Evolutionary conservation across 352 stramenopile species (phyloP).

Genomic region (Phytophthora hybrid): DNA sequence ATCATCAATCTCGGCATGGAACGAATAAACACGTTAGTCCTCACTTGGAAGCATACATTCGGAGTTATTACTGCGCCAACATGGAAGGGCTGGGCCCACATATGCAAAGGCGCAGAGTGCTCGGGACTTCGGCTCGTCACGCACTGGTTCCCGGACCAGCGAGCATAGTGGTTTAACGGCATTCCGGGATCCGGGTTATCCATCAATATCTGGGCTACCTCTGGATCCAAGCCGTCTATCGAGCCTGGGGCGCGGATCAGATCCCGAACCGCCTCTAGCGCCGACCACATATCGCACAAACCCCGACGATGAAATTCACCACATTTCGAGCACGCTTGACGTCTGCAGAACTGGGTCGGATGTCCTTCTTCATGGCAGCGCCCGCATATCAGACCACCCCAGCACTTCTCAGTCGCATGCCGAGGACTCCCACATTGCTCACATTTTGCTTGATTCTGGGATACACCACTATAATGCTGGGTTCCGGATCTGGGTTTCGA

Average conservation of each 20-base stretch:
- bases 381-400: background rate
- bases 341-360: constrained; percentile 5
- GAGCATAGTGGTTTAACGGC: constrained; percentile 25
- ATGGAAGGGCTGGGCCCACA: constrained; percentile 14
- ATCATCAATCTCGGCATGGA: background rate
- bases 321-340: constrained; percentile 4
- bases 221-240: background rate
- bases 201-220: background rate
- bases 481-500: background rate
- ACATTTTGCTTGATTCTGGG: background rate
- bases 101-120: constrained; percentile 11
- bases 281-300: constrained; percentile 6
- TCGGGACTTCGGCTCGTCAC: constrained; percentile 21
- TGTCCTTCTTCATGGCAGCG: constrained; percentile 13
- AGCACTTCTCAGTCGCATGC: background rate
- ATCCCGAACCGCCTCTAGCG: background rate
- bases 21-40: background rate
- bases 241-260: background rate
- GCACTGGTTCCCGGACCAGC: constrained; percentile 17
- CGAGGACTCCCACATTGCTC: background rate
- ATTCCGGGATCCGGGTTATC: background rate
- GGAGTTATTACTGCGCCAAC: background rate
- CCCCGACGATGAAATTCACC: constrained; percentile 1
- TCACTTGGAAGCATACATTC: constrained; percentile 8
- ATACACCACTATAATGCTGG: background rate